These are phyloP conservation scores for Candida vartiovaarae DNA, from an alignment of 805 yeast species.

Conservation along the genomic window DNA sequence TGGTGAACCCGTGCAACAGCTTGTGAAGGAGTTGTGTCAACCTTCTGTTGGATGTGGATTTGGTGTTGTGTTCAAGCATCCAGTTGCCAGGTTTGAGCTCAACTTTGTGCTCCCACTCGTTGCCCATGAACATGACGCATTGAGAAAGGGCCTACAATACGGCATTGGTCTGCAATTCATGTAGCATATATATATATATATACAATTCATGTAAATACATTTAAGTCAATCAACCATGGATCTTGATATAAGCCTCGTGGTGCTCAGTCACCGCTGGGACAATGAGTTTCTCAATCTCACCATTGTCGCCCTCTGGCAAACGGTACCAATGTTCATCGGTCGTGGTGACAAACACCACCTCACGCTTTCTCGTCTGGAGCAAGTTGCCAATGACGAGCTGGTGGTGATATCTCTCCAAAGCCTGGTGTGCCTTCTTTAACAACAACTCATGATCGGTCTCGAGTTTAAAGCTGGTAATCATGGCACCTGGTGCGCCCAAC, in stretches of 20 bases:
- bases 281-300: constrained; percentile 72
- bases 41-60: constrained; percentile 51
- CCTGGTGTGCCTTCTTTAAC: constrained; percentile 67
- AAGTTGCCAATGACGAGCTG: constrained; percentile 93
- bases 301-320: constrained; percentile 36
- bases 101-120: constrained; percentile 57
- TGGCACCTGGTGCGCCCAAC: constrained; percentile 96
- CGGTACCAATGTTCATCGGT: constrained; percentile 40
- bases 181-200: constrained; percentile 20
- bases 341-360: constrained; percentile 76
- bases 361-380: constrained; percentile 78
- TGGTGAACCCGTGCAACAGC: constrained; percentile 10
- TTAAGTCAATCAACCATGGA: not conserved
- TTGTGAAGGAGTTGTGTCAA: constrained; percentile 25
- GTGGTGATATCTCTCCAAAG: constrained; percentile 80
- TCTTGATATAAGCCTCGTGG: constrained; percentile 33
- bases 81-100: constrained; percentile 61
- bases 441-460: constrained; percentile 78
- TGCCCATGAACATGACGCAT: constrained; percentile 40
- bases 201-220: not conserved
- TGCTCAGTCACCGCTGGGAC: constrained; percentile 66
- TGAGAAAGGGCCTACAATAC: constrained; percentile 60
- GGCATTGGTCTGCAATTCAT: constrained; percentile 57
- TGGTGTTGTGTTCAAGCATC: constrained; percentile 56
- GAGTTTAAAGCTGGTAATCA: constrained; percentile 89